Base-by-base conservation (phyloP, 805 yeast genomes). In the Monosporozyma aquatica region DNA sequence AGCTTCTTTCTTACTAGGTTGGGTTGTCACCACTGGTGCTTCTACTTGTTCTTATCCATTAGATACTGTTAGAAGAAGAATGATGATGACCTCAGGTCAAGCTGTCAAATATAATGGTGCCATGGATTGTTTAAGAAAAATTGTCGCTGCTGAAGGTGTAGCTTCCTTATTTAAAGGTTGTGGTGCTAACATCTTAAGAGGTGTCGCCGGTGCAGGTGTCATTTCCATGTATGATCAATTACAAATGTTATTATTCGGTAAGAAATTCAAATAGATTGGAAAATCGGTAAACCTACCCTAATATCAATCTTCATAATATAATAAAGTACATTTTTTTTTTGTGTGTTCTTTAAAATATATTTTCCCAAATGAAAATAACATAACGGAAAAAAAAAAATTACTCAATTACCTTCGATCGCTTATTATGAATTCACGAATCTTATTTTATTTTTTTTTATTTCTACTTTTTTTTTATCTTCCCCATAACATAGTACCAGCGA, bases 151-250 rank as follows among this genome's bases (percentile, higher is more conserved):
- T 68, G 96, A 89, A 75, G 97, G 97, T 87, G 71, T 85, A 62
- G 64, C 67, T 49, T 86, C 97, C 61, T 78, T 87, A 74, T 87
- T 87, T 92, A 89, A 86, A 81, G 97, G 97, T 78, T 87, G 95
- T 74, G 95, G 90, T 82, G 96, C 97, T 72, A 87, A 87, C 92
- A 87, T 87, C 81, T 80, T 87, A 74, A 87, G 97, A 83, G 96
- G 96, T 87, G 95, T 87, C 69, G 97, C 97, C 72, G 95, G 95
- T 81, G 97, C 97, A 68, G 95, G 95, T 86, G 97, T 89, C 64
- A 86, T 87, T 72, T 87, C 97, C 77, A 66, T 89, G 80, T 87
- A 89, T 78, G 97, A 89, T 74, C 95, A 87, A 77, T 76, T 87
- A 71, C 96, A 87, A 77, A 72, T 87, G 75, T 80, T 87, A 79